Evolutionary conservation across 2,329 filamentous ascomycete genomes (phyloP), one percentile per base, ranked within the genome.

Genomic region (Colletotrichum lini): DNA sequence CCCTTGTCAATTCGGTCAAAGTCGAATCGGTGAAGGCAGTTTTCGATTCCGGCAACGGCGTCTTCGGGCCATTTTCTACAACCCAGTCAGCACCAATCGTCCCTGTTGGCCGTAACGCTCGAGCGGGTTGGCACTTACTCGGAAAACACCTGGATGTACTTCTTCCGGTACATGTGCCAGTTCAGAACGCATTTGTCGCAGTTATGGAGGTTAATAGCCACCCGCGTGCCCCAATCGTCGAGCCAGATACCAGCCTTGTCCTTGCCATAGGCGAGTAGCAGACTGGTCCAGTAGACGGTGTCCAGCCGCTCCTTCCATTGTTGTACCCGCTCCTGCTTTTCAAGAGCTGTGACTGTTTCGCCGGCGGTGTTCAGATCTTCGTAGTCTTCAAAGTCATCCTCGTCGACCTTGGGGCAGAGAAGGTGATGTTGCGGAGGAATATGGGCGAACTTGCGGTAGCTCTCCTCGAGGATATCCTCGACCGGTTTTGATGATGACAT

Each of bases 121-220:
- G 16, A 23, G 45, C 10, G 38, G 42, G 52, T 16, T 4, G 50
- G 42, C 35, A 80, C 84, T 76, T 83, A 90, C 86, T 91, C 88
- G 75, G 88, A 85, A 65, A 94, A 84, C 58, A 88, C 84, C 71
- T 90, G 88, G 42, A 93, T 82, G 73, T 93, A 88, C 66, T 84
- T 82, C 72, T 88, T 88, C 73, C 93, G 91, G 40, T 87, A 88
- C 77, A 90, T 90, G 79, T 95, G 93, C 88, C 93, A 95, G 75
- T 91, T 91, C 72, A 90, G 86, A 62, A 93, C 91, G 78, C 93
- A 95, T 62, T 88, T 85, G 64, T 94, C 89, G 80, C 93, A 95
- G 68, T 82, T 85, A 68, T 85, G 88, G 30, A 95, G 84, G 49
- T 88, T 87, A 13, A 83, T 79, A 73, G 92, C 88, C 23, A 93